A percentile compares a stretch with the other conserved stretches of the same genome.
phyloP scores from a whole-genome alignment of 257 asterid species.

The Verbena officinalis region DNA sequence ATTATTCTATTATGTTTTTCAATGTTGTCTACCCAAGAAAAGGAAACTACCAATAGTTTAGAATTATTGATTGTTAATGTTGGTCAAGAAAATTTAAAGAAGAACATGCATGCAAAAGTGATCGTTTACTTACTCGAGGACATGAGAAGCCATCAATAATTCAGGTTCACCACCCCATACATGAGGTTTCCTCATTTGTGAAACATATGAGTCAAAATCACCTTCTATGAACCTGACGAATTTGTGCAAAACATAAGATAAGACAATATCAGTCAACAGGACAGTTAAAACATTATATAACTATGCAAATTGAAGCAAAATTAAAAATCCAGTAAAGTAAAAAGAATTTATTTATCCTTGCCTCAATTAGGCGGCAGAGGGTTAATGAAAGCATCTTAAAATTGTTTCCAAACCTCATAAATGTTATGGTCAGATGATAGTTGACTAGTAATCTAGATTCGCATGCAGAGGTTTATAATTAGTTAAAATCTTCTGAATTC shows the following conservation, averaged over 20 bases:
- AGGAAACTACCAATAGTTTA: not conserved
- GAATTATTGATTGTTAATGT: not conserved
- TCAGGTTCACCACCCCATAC: slow-evolving; percentile 99
- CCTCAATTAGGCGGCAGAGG: slow-evolving; percentile 12
- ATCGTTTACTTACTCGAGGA: slow-evolving; percentile 63
- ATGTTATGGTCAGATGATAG: slow-evolving; percentile 3
- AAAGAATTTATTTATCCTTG: not conserved
- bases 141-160: slow-evolving; percentile 93
- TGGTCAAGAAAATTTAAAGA: slow-evolving; percentile 13
- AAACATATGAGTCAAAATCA: slow-evolving; percentile 75
- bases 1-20: too few relatives aligned
- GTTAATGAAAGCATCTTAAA: too few relatives aligned
- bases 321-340: not conserved
- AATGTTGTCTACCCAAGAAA: too few relatives aligned
- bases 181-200: slow-evolving; percentile 75
- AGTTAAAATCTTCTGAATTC: slow-evolving; percentile 11
- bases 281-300: not conserved
- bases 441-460: not conserved
- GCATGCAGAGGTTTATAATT: slow-evolving; percentile 1
- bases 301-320: not conserved
- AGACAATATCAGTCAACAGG: not conserved
- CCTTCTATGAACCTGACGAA: slow-evolving; percentile 93
- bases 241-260: slow-evolving; percentile 15
- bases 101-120: not conserved
- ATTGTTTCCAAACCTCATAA: not conserved